Conservation (phyloP, 106 monocot genomes). For the Posidonia australis region DNA sequence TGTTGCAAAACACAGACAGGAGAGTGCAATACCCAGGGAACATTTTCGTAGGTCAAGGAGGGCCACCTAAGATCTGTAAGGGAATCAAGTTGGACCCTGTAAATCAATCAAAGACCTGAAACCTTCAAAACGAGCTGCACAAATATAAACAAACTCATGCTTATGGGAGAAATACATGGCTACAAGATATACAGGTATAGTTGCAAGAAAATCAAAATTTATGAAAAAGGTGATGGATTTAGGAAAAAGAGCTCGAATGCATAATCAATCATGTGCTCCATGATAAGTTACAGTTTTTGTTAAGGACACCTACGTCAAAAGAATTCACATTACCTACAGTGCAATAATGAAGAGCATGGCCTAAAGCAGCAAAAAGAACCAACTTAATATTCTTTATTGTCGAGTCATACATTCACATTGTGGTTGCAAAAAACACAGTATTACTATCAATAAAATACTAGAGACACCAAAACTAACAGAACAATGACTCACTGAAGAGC, state of each 20-base stretch:
- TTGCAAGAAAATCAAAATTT: neutral
- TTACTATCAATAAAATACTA: neutral
- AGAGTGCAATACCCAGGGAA: conserved; percentile 62
- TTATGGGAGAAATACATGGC: neutral
- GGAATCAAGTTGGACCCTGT: conserved; percentile 83
- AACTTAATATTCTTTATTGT: neutral
- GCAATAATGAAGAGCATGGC: neutral
- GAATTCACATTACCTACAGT: neutral
- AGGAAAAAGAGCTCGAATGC: too few species aligned
- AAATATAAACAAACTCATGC: neutral
- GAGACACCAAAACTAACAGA: conserved; percentile 20
- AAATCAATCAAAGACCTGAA: conserved; percentile 32
- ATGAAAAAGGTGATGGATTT: neutral
- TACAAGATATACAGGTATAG: neutral
- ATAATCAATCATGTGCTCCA: too few species aligned
- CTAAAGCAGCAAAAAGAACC: neutral
- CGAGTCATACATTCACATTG: neutral
- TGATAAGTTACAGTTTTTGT: too few species aligned
- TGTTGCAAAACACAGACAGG: conserved; percentile 57
- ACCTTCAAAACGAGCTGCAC: conserved; percentile 25
- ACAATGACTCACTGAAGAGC: conserved; percentile 96
- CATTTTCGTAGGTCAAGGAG: conserved; percentile 33
- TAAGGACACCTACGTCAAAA: neutral
- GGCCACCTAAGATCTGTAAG: conserved; percentile 72
- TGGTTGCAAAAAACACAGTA: neutral